Conservation (phyloP, 768 basidiomycete genomes). For the Suillus subluteus region DNA sequence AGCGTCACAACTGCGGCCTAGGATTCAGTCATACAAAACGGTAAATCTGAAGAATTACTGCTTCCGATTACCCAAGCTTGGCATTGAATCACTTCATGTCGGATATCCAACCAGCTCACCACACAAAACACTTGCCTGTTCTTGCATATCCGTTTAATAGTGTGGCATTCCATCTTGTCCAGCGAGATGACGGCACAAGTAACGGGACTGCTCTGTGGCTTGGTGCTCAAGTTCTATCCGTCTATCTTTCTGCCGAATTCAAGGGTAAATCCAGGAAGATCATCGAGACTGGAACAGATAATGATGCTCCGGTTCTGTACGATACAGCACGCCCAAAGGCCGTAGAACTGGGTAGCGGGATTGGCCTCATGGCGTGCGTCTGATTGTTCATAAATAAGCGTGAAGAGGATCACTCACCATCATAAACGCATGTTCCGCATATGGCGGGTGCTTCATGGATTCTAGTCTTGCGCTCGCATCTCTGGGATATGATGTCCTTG, state of each 20-base stretch:
- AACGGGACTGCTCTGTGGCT: conserved; percentile 90
- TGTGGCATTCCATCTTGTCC: conserved; percentile 50
- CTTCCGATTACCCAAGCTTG: no score
- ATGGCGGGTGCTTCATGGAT: conserved; percentile 7
- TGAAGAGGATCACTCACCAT: neutral
- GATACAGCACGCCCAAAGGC: conserved; percentile 41
- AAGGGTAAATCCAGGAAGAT: conserved; percentile 35
- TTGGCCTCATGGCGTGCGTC: conserved; percentile 76
- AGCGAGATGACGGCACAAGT: conserved; percentile 61
- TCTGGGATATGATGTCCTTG: conserved; percentile 76
- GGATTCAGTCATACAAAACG: no score
- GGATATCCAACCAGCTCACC: conserved; percentile 50
- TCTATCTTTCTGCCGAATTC: conserved; percentile 54
- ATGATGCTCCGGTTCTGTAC: conserved; percentile 5
- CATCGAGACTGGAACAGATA: neutral
- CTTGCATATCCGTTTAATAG: conserved; percentile 49
- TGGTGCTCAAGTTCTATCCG: conserved; percentile 73
- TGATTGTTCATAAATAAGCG: conserved; percentile 3
- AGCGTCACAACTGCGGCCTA: no score
- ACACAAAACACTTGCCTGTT: conserved; percentile 61
- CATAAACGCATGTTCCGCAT: conserved; percentile 1
- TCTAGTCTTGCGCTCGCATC: conserved; percentile 63
- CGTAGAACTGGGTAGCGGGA: conserved; percentile 83
- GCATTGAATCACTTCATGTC: conserved; percentile 3
- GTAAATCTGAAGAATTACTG: no score